phyloP scores from a whole-genome alignment of 2,329 filamentous ascomycete species.

The Aspergillus thermomutatus region DNA sequence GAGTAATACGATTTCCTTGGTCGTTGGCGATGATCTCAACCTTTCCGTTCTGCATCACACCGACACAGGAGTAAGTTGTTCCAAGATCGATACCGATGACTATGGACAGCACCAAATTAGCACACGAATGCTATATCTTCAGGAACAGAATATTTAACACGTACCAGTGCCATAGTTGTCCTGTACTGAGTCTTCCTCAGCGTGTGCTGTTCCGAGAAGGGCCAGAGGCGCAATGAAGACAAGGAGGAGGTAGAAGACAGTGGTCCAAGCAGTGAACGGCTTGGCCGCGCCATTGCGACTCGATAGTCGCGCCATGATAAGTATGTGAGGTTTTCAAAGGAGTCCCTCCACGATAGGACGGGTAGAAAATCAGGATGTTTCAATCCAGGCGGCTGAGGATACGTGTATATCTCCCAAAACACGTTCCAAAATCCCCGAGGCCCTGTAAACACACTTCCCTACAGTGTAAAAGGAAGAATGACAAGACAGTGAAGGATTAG shows the following conservation, averaged over 20 bases:
- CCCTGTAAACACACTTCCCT: slow-evolving; percentile 9
- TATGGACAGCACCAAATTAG: slow-evolving; percentile 18
- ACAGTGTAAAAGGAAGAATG: slow-evolving; percentile 8
- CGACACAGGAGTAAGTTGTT: slow-evolving; percentile 83
- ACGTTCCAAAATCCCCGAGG: slow-evolving; percentile 1
- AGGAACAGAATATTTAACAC: slow-evolving; percentile 8
- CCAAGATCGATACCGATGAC: slow-evolving; percentile 96
- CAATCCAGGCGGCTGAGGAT: neutral
- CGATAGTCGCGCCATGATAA: slow-evolving; percentile 59
- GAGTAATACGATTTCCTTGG: slow-evolving; percentile 94
- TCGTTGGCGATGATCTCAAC: slow-evolving; percentile 96
- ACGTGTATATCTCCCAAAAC: neutral
- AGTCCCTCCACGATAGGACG: slow-evolving; percentile 8
- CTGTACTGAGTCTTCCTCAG: slow-evolving; percentile 66
- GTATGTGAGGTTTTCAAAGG: slow-evolving; percentile 14
- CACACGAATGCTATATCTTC: neutral
- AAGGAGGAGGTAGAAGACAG: slow-evolving; percentile 86
- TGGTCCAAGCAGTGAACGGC: slow-evolving; percentile 73
- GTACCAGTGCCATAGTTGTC: slow-evolving; percentile 74
- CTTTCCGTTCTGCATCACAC: slow-evolving; percentile 94
- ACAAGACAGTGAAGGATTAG: slow-evolving; percentile 13
- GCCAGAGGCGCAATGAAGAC: slow-evolving; percentile 82
- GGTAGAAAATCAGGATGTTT: neutral
- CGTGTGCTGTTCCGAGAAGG: slow-evolving; percentile 72
- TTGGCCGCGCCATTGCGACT: slow-evolving; percentile 59